phyloP scores from a whole-genome alignment of 176 grass and related monocot genomes.

The Cenchrus americanus region DNA sequence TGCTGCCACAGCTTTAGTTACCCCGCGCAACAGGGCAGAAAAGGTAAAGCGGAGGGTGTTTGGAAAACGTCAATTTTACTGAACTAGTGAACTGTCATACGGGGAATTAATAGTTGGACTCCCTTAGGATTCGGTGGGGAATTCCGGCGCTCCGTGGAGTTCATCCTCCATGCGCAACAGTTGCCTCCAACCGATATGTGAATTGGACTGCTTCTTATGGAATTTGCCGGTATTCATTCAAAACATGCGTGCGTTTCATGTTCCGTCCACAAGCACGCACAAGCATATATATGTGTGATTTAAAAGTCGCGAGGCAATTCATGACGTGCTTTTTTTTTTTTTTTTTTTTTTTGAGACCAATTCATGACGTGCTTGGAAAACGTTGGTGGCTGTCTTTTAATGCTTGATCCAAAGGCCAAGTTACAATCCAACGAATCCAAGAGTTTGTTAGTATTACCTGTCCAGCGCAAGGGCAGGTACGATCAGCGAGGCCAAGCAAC shows the following conservation, averaged over 20 bases:
- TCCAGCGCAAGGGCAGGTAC: conserved; percentile 20
- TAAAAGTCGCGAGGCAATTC: not conserved
- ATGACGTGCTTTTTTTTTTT: conserved; percentile 29
- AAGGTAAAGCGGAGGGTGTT: not conserved
- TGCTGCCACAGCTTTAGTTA: conserved; percentile 14
- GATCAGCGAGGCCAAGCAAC: not conserved
- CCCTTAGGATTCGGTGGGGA: not conserved
- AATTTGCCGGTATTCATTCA: not conserved
- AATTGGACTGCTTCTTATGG: not conserved
- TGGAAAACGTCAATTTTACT: conserved; percentile 7
- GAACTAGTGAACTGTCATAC: not conserved
- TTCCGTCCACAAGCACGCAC: not conserved
- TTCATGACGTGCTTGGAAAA: conserved; percentile 30
- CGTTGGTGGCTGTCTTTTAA: not conserved
- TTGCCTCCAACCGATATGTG: not conserved
- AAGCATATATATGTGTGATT: not conserved
- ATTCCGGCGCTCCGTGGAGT: not conserved
- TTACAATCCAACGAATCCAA: not conserved
- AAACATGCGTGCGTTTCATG: not conserved
- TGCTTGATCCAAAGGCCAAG: conserved; percentile 28
- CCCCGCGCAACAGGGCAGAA: conserved; percentile 8
- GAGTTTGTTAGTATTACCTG: conserved; percentile 32
- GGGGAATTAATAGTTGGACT: not conserved
- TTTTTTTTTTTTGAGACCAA: no score
- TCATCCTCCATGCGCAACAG: not conserved